These are phyloP conservation scores for Xerocomellus amylosporus DNA, from an alignment of 768 basidiomycete genomes.

Conservation along the genomic window DNA sequence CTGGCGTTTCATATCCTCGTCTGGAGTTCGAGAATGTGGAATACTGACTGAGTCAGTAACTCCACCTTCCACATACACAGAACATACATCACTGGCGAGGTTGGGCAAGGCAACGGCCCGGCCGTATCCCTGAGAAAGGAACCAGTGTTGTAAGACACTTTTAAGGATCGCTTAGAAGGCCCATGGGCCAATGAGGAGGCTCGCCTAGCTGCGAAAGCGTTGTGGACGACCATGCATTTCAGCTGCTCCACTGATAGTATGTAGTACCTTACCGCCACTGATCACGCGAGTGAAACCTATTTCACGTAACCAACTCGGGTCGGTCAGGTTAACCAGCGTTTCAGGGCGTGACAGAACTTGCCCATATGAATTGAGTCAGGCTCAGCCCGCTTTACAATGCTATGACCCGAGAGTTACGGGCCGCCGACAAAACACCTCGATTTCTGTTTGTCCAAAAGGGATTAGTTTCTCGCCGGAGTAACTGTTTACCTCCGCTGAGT, in stretches of 20 bases:
- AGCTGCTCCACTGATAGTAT: too few species aligned
- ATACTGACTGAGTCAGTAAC: not conserved
- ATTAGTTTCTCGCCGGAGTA: not conserved
- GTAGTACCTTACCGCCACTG: conserved; percentile 14
- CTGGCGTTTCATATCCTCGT: not conserved
- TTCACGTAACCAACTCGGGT: conserved; percentile 10
- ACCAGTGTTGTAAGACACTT: too few species aligned
- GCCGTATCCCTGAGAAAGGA: too few species aligned
- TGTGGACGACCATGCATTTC: too few species aligned
- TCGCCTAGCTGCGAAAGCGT: too few species aligned
- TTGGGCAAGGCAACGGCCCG: too few species aligned
- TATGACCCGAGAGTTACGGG: not conserved
- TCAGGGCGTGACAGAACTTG: not conserved
- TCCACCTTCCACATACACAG: not conserved
- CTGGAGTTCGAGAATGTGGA: not conserved
- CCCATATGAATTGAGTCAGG: not conserved
- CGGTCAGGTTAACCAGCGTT: not conserved
- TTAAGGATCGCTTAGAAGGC: too few species aligned
- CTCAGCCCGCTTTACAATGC: not conserved
- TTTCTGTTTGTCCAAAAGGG: not conserved
- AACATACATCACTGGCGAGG: not conserved
- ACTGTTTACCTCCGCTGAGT: not conserved
- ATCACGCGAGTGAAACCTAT: not conserved
- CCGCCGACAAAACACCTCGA: not conserved
- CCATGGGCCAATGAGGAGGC: too few species aligned